Evolutionary conservation across 345 rosid species (phyloP).

Genomic region (Camelina laxa): DNA sequence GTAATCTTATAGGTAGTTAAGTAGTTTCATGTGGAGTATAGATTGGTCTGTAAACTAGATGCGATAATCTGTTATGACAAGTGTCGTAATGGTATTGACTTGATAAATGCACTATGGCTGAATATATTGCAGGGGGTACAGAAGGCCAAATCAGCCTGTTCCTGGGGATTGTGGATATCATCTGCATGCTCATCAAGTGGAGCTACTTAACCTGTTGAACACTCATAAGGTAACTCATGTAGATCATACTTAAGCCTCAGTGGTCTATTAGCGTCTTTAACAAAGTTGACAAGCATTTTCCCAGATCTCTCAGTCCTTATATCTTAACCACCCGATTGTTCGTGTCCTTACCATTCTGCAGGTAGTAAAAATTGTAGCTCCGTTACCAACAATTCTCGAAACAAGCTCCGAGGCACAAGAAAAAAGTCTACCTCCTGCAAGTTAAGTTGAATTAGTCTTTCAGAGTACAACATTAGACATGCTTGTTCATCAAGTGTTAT

Average conservation of each 20-base stretch:
- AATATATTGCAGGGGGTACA: slow-evolving; percentile 62
- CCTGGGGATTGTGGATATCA: slow-evolving; percentile 91
- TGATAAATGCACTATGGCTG: slow-evolving; percentile 5
- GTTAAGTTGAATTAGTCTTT: slow-evolving; percentile 28
- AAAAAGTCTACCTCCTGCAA: slow-evolving; percentile 14
- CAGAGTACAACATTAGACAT: slow-evolving; percentile 7
- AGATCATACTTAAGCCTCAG: not conserved
- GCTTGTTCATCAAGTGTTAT: slow-evolving; percentile 14
- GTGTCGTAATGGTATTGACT: not conserved
- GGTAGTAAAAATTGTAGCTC: slow-evolving; percentile 61
- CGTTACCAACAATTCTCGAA: slow-evolving; percentile 59
- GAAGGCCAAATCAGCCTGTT: slow-evolving; percentile 67
- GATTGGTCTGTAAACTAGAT: slow-evolving; percentile 1
- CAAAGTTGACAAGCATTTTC: not conserved
- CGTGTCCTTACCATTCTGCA: slow-evolving; percentile 34
- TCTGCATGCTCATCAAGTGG: slow-evolving; percentile 79
- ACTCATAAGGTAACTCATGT: slow-evolving; percentile 54
- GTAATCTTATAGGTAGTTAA: not conserved
- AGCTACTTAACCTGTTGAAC: slow-evolving; percentile 57
- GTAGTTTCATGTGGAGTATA: slow-evolving; percentile 5
- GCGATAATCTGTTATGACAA: not conserved
- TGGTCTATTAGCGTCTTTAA: slow-evolving; percentile 1
- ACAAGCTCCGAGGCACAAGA: slow-evolving; percentile 47
- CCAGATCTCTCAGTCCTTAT: not conserved
- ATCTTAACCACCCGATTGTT: not conserved